Conservation (phyloP, 306 rosid species). For the Oxytropis ochrocephala region DNA sequence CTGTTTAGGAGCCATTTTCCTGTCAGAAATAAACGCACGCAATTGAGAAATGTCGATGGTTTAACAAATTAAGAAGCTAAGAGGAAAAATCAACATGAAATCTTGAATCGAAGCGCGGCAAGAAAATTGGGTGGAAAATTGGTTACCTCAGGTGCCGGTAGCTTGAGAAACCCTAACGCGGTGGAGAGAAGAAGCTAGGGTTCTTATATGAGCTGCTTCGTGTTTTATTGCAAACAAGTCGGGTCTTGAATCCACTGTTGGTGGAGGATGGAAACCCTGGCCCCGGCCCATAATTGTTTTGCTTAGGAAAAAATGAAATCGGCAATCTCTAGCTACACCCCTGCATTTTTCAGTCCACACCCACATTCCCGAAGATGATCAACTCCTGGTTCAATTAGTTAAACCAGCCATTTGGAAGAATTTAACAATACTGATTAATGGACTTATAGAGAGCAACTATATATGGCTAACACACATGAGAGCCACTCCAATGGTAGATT, state of each 20-base stretch:
- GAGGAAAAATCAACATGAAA: neutral
- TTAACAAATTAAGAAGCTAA: neutral
- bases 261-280: neutral
- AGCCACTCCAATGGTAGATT: too few species aligned
- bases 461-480: too few species aligned
- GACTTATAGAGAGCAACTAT: too few species aligned
- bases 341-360: too few species aligned
- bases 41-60: neutral
- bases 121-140: neutral
- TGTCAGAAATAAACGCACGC: neutral
- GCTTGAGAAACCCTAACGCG: constrained; percentile 5
- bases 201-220: neutral
- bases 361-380: too few species aligned
- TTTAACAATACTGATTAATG: too few species aligned
- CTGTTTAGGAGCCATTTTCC: constrained; percentile 84
- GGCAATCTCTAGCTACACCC: too few species aligned
- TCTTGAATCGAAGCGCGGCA: neutral
- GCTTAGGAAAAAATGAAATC: too few species aligned
- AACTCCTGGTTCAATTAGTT: too few species aligned
- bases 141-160: constrained; percentile 11
- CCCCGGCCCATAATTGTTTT: neutral
- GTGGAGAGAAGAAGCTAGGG: constrained; percentile 10
- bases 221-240: neutral
- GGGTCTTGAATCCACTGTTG: neutral
- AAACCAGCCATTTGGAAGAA: too few species aligned